Evolutionary conservation across 1,139 yeast species (phyloP).

Genomic region (Sugiyamaella japonica): DNA sequence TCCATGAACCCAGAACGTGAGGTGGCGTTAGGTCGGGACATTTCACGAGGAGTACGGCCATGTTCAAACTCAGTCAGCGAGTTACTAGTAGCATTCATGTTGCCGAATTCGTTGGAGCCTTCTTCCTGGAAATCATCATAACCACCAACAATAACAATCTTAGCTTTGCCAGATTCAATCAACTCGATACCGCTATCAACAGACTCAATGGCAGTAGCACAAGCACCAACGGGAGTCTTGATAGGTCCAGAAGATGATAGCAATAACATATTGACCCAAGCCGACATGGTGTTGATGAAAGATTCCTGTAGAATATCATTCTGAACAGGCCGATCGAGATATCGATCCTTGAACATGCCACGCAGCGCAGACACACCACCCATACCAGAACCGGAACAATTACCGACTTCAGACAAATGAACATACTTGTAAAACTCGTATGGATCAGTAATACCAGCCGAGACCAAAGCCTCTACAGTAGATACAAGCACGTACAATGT

Average conservation of each 20-base stretch:
- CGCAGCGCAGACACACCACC: conserved; percentile 97
- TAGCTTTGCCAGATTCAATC: conserved; percentile 88
- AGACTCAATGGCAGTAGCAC: conserved; percentile 98
- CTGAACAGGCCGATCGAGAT: conserved; percentile 88
- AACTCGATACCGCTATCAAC: conserved; percentile 96
- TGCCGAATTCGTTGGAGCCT: conserved; percentile 96
- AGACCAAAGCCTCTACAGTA: conserved; percentile 88
- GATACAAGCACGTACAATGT: conserved; percentile 91
- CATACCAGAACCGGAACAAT: conserved; percentile 99
- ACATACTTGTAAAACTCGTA: conserved; percentile 97
- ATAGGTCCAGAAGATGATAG: conserved; percentile 98
- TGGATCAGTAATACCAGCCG: conserved; percentile 96
- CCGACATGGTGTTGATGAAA: conserved; percentile 97
- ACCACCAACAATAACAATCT: conserved; percentile 96
- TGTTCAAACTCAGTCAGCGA: conserved; percentile 82
- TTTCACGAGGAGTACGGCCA: conserved; percentile 97
- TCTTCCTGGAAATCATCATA: conserved; percentile 99
- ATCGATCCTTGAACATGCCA: conserved; percentile 97
- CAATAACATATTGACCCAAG: conserved; percentile 98
- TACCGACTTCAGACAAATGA: conserved; percentile 97
- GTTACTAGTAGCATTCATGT: conserved; percentile 98
- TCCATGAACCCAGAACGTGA: conserved; percentile 98
- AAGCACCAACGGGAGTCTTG: conserved; percentile 99
- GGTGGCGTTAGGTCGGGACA: conserved; percentile 98
- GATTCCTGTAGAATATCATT: conserved; percentile 97